Evolutionary conservation across 2,329 filamentous ascomycete species (phyloP).

Genomic region (Aspergillaceae sp.): DNA sequence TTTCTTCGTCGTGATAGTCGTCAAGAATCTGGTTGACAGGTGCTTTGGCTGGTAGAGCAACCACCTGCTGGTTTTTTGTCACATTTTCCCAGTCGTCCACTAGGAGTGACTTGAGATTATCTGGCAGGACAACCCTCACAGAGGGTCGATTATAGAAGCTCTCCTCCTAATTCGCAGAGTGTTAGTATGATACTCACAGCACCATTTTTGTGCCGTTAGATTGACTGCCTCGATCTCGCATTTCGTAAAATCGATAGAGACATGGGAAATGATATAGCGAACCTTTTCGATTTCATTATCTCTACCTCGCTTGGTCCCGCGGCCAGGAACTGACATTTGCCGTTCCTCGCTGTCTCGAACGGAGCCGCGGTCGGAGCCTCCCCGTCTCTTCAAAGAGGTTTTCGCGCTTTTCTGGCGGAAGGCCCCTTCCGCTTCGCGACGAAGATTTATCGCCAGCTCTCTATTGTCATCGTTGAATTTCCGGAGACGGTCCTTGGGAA

Average conservation of each 20-base stretch:
- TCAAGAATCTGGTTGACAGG: constrained; percentile 71
- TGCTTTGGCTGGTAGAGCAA: constrained; percentile 68
- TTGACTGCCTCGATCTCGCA: background rate
- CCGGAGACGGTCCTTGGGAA: constrained; percentile 81
- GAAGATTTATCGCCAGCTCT: constrained; percentile 59
- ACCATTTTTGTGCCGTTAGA: background rate
- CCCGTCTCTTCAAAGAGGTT: constrained; percentile 31
- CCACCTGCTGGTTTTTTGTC: constrained; percentile 86
- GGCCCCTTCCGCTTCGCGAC: constrained; percentile 33
- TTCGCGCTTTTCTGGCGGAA: constrained; percentile 27
- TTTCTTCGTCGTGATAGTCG: constrained; percentile 67
- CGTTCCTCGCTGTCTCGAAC: constrained; percentile 39
- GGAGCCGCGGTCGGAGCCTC: constrained; percentile 35
- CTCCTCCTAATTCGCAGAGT: constrained; percentile 60
- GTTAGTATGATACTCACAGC: background rate
- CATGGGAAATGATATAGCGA: constrained; percentile 8
- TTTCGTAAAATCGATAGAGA: constrained; percentile 1
- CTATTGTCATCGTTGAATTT: constrained; percentile 94
- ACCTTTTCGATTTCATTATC: constrained; percentile 44
- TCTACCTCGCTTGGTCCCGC: constrained; percentile 36
- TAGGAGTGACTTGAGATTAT: constrained; percentile 80
- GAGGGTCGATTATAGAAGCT: constrained; percentile 74
- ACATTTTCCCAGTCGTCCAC: constrained; percentile 99
- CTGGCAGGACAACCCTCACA: constrained; percentile 77
- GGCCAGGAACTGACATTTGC: constrained; percentile 35